Conservation (phyloP, 257 asterid species). For the Ballota nigra region DNA sequence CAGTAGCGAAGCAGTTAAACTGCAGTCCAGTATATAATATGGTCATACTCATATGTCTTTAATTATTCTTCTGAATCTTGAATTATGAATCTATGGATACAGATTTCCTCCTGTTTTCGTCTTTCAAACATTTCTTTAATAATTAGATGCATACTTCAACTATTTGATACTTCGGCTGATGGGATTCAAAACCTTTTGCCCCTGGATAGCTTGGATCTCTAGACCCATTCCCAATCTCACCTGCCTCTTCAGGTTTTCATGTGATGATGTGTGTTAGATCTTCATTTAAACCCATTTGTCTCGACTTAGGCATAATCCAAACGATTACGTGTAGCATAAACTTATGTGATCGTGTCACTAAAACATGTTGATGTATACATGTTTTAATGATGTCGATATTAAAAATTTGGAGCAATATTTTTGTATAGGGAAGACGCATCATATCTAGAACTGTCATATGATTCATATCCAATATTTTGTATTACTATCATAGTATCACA, state of each 20-base stretch:
- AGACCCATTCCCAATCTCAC: background rate
- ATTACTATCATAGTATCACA: background rate
- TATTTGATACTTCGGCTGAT: background rate
- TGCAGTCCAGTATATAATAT: background rate
- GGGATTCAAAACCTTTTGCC: background rate
- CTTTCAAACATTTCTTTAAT: background rate
- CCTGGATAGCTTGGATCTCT: background rate
- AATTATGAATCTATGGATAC: background rate
- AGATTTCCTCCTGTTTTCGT: background rate
- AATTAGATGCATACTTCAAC: background rate
- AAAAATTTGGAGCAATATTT: background rate
- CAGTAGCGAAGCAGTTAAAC: background rate
- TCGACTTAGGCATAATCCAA: background rate
- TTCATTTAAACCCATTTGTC: background rate
- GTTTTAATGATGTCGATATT: background rate
- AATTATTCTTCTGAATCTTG: background rate
- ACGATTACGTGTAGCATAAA: background rate
- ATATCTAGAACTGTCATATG: background rate
- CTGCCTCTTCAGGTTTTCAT: background rate
- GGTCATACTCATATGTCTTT: background rate
- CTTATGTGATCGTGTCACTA: background rate
- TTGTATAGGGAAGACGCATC: background rate
- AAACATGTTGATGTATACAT: too few species aligned
- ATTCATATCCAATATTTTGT: too few species aligned
- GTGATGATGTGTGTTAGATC: background rate